Percentiles rank a stretch among this genome's conserved stretches.
These are phyloP conservation scores for Trichosporon faecale DNA, from an alignment of 1,284 basidiomycete species.

Conservation along the genomic window DNA sequence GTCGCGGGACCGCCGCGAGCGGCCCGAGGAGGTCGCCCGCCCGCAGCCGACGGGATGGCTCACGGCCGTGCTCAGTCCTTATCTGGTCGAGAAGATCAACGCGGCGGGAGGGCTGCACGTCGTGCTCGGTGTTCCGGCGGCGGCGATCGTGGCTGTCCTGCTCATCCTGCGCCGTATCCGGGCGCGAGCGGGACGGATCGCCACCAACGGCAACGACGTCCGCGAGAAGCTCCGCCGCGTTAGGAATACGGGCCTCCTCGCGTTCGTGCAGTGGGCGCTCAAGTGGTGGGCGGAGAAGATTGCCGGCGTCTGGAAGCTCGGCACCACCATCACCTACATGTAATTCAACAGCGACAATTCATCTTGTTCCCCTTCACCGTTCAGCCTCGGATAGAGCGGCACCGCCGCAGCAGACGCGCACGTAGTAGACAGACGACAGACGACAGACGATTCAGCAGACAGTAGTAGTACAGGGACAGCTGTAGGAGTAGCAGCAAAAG, in stretches of 20 bases:
- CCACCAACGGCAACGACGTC: constrained; percentile 11
- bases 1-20: neutral
- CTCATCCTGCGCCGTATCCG: constrained; percentile 17
- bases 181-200: neutral
- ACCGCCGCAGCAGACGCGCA: neutral
- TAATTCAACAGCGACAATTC: constrained; percentile 13
- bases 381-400: neutral
- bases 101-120: neutral
- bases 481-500: neutral
- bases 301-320: constrained; percentile 45
- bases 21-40: neutral
- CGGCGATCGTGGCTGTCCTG: constrained; percentile 16
- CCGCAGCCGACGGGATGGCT: neutral
- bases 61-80: neutral
- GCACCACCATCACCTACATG: constrained; percentile 48
- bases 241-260: constrained; percentile 17
- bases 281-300: constrained; percentile 44
- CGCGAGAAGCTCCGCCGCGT: constrained; percentile 22
- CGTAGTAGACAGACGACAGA: neutral
- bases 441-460: neutral
- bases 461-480: neutral
- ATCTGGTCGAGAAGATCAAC: constrained; percentile 3
- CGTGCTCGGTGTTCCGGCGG: neutral
- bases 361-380: neutral
- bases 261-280: constrained; percentile 37